A percentile compares a stretch with the other conserved stretches of the same genome.
These are phyloP conservation scores for Tilletia caries DNA, from an alignment of 1,284 basidiomycete genomes.

Conservation along the genomic window DNA sequence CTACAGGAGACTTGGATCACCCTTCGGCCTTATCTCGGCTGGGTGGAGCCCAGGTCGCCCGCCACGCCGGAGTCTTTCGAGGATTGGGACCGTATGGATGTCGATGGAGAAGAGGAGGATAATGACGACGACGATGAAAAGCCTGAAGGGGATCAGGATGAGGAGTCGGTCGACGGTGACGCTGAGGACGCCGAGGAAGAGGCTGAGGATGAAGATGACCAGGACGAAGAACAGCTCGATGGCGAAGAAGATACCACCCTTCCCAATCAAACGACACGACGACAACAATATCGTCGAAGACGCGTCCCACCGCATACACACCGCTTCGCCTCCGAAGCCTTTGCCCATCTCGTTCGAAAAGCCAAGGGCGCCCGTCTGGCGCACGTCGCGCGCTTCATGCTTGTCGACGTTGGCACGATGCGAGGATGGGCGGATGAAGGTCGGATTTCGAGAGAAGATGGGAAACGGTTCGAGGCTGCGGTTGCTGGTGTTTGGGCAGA, in stretches of 20 bases:
- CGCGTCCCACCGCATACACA: conserved; percentile 41
- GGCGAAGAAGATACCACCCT: neutral
- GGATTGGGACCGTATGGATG: neutral
- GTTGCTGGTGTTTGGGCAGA: conserved; percentile 49
- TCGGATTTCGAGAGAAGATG: conserved; percentile 24
- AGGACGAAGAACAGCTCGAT: conserved; percentile 11
- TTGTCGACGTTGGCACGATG: conserved; percentile 33
- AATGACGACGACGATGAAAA: conserved; percentile 19
- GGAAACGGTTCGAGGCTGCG: conserved; percentile 33
- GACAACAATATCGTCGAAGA: conserved; percentile 10
- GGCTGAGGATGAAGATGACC: neutral
- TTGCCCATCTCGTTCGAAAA: conserved; percentile 50
- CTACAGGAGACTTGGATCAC: conserved; percentile 38
- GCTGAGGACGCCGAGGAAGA: conserved; percentile 12
- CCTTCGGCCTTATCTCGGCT: conserved; percentile 40
- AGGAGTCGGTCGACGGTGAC: neutral
- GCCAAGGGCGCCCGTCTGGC: conserved; percentile 35
- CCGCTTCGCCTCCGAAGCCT: conserved; percentile 49
- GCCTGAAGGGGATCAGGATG: conserved; percentile 18
- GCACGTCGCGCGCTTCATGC: conserved; percentile 32
- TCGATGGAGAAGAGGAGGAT: neutral
- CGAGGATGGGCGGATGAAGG: conserved; percentile 25
- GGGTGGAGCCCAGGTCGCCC: conserved; percentile 7
- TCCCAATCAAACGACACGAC: neutral
- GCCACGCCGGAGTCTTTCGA: neutral